Percentiles rank a stretch among this genome's conserved stretches.
Conservation (phyloP, 441 rosid species). For the Aquilaria agallochum region DNA sequence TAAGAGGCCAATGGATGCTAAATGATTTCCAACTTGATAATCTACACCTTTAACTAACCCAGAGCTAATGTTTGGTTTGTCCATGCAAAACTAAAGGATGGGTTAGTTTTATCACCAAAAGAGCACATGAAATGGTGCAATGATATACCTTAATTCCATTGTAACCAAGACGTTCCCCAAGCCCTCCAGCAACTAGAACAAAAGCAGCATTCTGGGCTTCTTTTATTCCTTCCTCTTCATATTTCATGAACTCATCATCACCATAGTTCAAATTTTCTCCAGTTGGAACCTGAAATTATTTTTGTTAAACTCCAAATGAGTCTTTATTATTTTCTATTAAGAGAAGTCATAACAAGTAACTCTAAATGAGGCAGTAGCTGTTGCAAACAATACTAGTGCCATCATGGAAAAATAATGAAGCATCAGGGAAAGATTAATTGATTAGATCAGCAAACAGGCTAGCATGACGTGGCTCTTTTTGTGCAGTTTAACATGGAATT, state of each 20-base stretch:
- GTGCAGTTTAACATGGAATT: too few relatives aligned
- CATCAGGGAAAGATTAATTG: not conserved
- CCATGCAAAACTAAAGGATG: too few relatives aligned
- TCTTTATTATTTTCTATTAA: not conserved
- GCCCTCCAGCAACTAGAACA: constrained; percentile 99
- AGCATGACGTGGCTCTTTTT: too few relatives aligned
- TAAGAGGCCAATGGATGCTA: too few relatives aligned
- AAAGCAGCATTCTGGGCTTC: constrained; percentile 90
- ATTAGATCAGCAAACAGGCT: not conserved
- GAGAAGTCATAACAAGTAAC: too few relatives aligned
- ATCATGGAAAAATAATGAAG: not conserved
- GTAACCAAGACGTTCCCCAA: constrained; percentile 96
- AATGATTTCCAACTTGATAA: too few relatives aligned
- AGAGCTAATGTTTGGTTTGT: not conserved
- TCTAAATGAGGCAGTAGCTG: not conserved
- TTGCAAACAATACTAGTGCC: too few relatives aligned
- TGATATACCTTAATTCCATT: constrained; percentile 90
- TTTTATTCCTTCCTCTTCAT: constrained; percentile 69
- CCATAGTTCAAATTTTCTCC: constrained; percentile 78
- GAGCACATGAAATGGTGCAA: too few relatives aligned
- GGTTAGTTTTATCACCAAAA: too few relatives aligned
- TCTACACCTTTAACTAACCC: too few relatives aligned
- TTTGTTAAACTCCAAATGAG: not conserved
- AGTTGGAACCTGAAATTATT: constrained; percentile 65
- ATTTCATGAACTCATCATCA: constrained; percentile 59